Base-by-base conservation (phyloP, 306 rosid genomes). In the Cicer chorassanicum region DNA sequence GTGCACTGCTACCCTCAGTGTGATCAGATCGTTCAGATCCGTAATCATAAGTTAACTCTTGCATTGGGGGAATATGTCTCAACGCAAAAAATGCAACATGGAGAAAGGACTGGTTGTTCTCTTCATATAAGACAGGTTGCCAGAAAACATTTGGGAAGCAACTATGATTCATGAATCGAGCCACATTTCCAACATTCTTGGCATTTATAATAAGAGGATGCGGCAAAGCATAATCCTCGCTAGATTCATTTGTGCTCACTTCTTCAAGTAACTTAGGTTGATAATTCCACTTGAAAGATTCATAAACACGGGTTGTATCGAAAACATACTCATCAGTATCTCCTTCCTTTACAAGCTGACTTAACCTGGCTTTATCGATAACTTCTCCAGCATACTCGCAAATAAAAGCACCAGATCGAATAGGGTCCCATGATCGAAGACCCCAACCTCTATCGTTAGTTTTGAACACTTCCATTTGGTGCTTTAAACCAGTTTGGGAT, bases 361-460 rank as follows among this genome's bases (percentile, higher is more conserved):
- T 78, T 46, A 70, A 76, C 84, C 72, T 82, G 48, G 34, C 81
- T 69, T 49, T 86, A 14, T 86, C 95, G 65, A 89, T 80, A 76
- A 87, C 89, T 79, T 86, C 90, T 13, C 94, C 90, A 1, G 88
- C 92, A 84, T 86, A 89, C 75, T 87, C 95, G 34, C 92, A 86
- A 39, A 89, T 82, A 77, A 89, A 86, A 59, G 84, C 57, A 38
- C 95, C 92, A 2, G 86, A 73, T 60, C 92, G 90, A 76, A 87
- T 82, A 81, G 90, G 84, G 77, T 87, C 92, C 88, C 76, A 60
- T 3, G 95, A 81, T 53, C 89, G 82, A 49, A 87, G 89, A 78
- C 92, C 95, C 95, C 95, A 89, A 4, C 90, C 95, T 82, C 55
- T 84, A 77, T 89, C 75, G 63, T 65, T 84, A 8, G 95, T 87